A percentile compares a stretch with the other conserved stretches of the same genome.
Conservation (phyloP, 129 eudicot species). For the Chrysanthemum lavandulifolium region DNA sequence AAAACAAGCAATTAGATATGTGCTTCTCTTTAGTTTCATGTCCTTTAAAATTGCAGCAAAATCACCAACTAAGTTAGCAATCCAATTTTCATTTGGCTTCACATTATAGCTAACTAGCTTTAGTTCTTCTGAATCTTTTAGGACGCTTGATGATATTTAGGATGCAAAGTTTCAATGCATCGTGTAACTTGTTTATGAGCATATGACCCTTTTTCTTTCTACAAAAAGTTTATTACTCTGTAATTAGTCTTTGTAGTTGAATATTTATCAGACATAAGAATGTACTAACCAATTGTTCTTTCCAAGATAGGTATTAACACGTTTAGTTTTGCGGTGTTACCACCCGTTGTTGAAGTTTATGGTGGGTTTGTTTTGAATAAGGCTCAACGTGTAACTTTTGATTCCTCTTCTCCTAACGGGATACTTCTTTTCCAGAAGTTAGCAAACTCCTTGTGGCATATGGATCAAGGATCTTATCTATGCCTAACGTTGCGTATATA, state of each 20-base stretch:
- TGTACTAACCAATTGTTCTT: neutral
- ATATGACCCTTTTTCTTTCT: too few relatives aligned
- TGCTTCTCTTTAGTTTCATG: too few relatives aligned
- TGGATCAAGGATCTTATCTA: slow-evolving; percentile 75
- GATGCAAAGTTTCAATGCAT: slow-evolving; percentile 1
- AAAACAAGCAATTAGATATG: too few relatives aligned
- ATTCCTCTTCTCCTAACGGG: slow-evolving; percentile 91
- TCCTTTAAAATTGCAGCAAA: too few relatives aligned
- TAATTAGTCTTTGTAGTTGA: neutral
- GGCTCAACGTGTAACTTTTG: slow-evolving; percentile 92
- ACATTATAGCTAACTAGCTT: too few relatives aligned
- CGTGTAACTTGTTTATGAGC: neutral
- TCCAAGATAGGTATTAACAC: neutral
- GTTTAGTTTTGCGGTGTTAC: slow-evolving; percentile 63
- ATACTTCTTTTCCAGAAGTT: slow-evolving; percentile 95
- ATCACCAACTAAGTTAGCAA: too few relatives aligned
- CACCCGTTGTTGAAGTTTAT: slow-evolving; percentile 90
- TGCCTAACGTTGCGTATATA: slow-evolving; percentile 72
- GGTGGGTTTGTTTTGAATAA: slow-evolving; percentile 91
- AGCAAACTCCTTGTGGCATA: slow-evolving; percentile 94
- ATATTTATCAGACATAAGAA: neutral
- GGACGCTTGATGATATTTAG: neutral
- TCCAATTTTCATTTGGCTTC: too few relatives aligned
- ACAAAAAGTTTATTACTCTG: neutral
- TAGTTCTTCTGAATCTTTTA: too few relatives aligned